Evolutionary conservation across 306 rosid genomes (phyloP).

Genomic region (Lathyrus sativus): DNA sequence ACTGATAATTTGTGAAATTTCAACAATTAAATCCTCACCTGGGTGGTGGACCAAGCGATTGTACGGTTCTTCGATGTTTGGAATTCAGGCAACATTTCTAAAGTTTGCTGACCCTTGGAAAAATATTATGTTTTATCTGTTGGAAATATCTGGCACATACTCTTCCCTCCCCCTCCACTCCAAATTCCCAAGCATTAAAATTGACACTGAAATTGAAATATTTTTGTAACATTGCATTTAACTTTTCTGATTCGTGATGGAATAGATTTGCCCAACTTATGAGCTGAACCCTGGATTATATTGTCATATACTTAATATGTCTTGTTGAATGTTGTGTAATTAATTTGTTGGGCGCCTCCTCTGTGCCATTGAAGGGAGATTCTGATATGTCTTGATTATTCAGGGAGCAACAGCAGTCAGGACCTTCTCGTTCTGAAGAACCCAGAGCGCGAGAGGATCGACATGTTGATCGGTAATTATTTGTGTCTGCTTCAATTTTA

Average conservation of each 20-base stretch:
- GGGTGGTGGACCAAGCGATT: constrained; percentile 9
- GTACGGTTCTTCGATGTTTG: constrained; percentile 7
- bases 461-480: constrained; percentile 67
- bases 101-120: not conserved
- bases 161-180: too few species aligned
- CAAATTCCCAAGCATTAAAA: not conserved
- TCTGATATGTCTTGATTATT: constrained; percentile 37
- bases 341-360: not conserved
- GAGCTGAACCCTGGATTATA: not conserved
- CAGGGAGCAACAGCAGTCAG: constrained; percentile 89
- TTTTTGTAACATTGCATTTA: constrained; percentile 16
- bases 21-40: not conserved
- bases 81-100: constrained; percentile 4
- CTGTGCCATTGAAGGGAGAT: not conserved
- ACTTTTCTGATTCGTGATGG: constrained; percentile 5
- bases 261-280: not conserved
- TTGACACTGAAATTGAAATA: not conserved
- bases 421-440: constrained; percentile 87
- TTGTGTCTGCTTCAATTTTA: constrained; percentile 3
- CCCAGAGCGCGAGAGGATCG: constrained; percentile 90
- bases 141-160: constrained; percentile 9
- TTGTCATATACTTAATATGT: not conserved
- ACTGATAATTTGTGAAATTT: not conserved
- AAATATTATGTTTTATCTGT: constrained; percentile 20
- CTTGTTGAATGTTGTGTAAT: not conserved